Evolutionary conservation across 257 asterid species (phyloP), one percentile per base, ranked within the genome.

Genomic region (Solanum clarkiae): DNA sequence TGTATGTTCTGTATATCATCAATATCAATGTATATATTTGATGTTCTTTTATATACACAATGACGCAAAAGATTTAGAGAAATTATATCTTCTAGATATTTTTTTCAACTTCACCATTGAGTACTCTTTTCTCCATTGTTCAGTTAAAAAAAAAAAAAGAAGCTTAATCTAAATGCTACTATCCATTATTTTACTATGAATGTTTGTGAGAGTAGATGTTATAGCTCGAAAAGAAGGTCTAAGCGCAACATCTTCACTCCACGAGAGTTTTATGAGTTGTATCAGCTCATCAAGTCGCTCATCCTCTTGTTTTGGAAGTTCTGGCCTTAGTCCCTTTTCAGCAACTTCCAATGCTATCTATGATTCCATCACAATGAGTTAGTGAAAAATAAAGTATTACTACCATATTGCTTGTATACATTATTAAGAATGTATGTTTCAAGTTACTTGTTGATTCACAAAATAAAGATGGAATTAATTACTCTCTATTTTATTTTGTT

Each of bases 291-390:
- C 92, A 49, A 88, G 36, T 68, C 65, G 68, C 16, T 84, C 91
- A 18, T 88, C 90, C 55, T 88, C 90, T 59, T 84, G 44, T 81
- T 82, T 40, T 6, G 90, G 91, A n/a, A 88, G 88, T 63, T 84
- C 84, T 1, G 98, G 97, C 88, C 98, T 87, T n/a, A 94, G 83
- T 47, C 95, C 95, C 54, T 86, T 92, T 83, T 87, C 93, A 24
- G 94, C 97, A 40, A 93, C 98, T 88, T 93, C 97, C 81, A 89
- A 10, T 7, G 98, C 98, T 84, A 93, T 91, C 98, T 94, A 91
- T 86, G 36, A 62, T 29, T 68, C 63, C 24, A 72, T 18, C n/a
- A 62, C 81, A 29, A 17, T 8, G 44, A 20, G 83, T 12, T 11
- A 16, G 24, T 36, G 8, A 40, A 16, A 7, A n/a, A 60, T 57